Percentiles rank a stretch among this genome's conserved stretches.
These are phyloP conservation scores for Colletotrichum orbiculare DNA, from an alignment of 2,329 filamentous ascomycete species.

Conservation along the genomic window DNA sequence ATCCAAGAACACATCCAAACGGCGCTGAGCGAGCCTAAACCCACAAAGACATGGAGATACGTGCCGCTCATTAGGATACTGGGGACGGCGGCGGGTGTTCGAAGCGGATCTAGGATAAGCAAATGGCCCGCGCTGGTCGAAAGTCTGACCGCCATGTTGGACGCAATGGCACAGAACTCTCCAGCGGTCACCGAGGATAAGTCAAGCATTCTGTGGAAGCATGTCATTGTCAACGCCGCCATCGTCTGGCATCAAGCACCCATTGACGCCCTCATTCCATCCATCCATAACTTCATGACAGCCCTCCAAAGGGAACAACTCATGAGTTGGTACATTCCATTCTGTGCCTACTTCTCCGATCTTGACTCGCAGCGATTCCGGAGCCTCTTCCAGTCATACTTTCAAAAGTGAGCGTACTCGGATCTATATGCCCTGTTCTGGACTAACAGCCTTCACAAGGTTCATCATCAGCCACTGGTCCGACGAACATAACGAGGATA, in stretches of 20 bases:
- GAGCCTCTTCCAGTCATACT: constrained; percentile 80
- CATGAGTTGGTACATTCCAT: constrained; percentile 80
- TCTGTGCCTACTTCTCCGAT: constrained; percentile 84
- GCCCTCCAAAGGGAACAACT: constrained; percentile 73
- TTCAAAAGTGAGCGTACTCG: constrained; percentile 75
- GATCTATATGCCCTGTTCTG: neutral
- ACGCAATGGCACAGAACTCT: constrained; percentile 54
- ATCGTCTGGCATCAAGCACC: constrained; percentile 81
- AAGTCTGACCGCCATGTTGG: constrained; percentile 64
- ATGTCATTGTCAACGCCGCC: constrained; percentile 67
- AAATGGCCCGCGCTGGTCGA: constrained; percentile 77
- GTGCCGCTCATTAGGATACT: constrained; percentile 69
- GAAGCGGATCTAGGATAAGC: constrained; percentile 79
- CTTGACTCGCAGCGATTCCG: constrained; percentile 80
- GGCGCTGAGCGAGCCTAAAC: constrained; percentile 51
- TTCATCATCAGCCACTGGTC: constrained; percentile 83
- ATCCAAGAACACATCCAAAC: constrained; percentile 63
- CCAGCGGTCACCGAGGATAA: constrained; percentile 49
- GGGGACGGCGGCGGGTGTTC: constrained; percentile 79
- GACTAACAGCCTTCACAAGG: constrained; percentile 53
- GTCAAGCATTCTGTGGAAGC: constrained; percentile 64
- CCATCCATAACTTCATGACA: constrained; percentile 73
- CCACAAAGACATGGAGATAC: constrained; percentile 51
- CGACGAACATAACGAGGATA: constrained; percentile 71
- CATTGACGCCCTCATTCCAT: constrained; percentile 80